Evolutionary conservation across 345 rosid species (phyloP).

Genomic region (Murraya koenigii): DNA sequence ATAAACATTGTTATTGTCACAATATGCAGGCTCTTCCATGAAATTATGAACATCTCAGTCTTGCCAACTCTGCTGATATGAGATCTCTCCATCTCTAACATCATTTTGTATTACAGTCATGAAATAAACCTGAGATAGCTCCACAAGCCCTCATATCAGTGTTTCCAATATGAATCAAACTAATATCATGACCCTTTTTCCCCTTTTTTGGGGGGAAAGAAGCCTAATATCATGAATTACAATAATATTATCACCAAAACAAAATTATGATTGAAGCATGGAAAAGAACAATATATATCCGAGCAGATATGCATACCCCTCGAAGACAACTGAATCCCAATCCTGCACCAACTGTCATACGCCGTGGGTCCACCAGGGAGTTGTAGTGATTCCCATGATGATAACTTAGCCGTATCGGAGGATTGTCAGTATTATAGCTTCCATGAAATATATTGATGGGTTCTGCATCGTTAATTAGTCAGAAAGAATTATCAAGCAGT

Average conservation of each 20-base stretch:
- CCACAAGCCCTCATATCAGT: neutral
- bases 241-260: neutral
- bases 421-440: slow-evolving; percentile 79
- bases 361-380: slow-evolving; percentile 92
- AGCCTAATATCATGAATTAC: neutral
- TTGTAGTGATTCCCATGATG: slow-evolving; percentile 98
- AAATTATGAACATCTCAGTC: neutral
- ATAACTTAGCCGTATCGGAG: slow-evolving; percentile 87
- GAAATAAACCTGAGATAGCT: neutral
- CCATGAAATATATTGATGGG: slow-evolving; percentile 97
- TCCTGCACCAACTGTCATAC: slow-evolving; percentile 87
- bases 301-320: slow-evolving; percentile 55
- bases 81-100: neutral
- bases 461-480: slow-evolving; percentile 42
- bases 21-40: neutral
- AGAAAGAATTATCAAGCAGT: slow-evolving; percentile 4
- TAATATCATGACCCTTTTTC: neutral
- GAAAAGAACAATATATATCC: neutral
- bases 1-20: neutral
- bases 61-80: neutral
- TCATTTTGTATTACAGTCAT: neutral
- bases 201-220: neutral
- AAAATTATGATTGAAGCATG: neutral
- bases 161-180: neutral
- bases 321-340: slow-evolving; percentile 91